phyloP scores from a whole-genome alignment of 176 grass and related monocot genomes.

The Oryza meridionalis region DNA sequence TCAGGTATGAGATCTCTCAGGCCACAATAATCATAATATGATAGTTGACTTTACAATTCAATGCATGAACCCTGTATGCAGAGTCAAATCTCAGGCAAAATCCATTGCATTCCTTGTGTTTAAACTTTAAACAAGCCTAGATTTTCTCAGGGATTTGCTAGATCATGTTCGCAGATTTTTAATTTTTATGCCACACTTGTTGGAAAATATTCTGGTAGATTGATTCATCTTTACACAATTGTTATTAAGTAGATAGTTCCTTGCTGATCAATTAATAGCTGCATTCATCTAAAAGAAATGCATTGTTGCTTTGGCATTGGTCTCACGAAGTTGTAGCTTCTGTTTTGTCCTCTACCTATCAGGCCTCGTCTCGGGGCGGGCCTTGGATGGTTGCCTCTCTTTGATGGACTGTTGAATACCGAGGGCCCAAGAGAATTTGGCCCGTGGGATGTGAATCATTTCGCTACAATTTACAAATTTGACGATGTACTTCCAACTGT shows the following conservation, averaged over 20 bases:
- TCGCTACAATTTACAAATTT: too few species aligned
- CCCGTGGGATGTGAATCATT: too few species aligned
- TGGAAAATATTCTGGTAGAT: not conserved
- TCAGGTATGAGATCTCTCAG: constrained; percentile 48
- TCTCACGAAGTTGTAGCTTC: not conserved
- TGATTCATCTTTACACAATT: not conserved
- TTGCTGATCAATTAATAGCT: not conserved
- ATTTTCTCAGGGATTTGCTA: constrained; percentile 66
- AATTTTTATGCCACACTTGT: not conserved
- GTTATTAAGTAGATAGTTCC: not conserved
- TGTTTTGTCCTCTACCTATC: not conserved
- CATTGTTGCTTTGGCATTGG: not conserved
- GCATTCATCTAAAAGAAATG: not conserved
- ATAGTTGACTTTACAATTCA: constrained; percentile 49
- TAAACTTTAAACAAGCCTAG: constrained; percentile 43
- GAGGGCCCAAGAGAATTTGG: too few species aligned
- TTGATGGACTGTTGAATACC: too few species aligned
- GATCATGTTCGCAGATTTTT: constrained; percentile 28
- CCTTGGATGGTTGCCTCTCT: too few species aligned
- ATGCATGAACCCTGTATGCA: constrained; percentile 42
- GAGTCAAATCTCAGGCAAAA: constrained; percentile 27
- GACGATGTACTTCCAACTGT: too few species aligned
- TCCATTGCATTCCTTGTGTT: constrained; percentile 38
- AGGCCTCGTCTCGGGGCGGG: too few species aligned
- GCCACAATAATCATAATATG: constrained; percentile 44